Evolutionary conservation across 352 stramenopile genomes (phyloP).

Genomic region (Phytopythium chamaehyphon): DNA sequence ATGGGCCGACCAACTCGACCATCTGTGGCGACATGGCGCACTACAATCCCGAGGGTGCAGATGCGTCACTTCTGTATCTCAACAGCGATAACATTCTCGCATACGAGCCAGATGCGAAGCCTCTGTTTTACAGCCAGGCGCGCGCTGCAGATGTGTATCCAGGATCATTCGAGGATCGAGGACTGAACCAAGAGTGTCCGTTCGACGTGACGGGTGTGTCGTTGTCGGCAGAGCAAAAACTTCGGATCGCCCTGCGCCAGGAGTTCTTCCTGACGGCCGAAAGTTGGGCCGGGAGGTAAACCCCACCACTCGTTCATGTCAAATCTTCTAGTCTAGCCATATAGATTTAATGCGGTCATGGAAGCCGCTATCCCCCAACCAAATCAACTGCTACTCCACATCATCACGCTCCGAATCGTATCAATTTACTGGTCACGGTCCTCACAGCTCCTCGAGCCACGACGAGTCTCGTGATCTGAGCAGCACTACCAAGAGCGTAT

Average conservation of each 20-base stretch:
- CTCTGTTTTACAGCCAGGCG: slow-evolving; percentile 44
- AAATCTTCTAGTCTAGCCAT: too few species aligned
- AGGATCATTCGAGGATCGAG: slow-evolving; percentile 19
- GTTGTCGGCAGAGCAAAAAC: slow-evolving; percentile 10
- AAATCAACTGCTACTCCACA: too few species aligned
- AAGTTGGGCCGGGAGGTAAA: too few species aligned
- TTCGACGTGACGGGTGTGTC: slow-evolving; percentile 42
- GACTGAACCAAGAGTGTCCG: slow-evolving; percentile 44
- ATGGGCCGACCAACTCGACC: slow-evolving; percentile 23
- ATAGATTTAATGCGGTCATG: too few species aligned
- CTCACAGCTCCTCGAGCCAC: too few species aligned
- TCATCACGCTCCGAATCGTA: too few species aligned
- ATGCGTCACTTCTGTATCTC: slow-evolving; percentile 41
- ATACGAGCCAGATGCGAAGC: slow-evolving; percentile 33
- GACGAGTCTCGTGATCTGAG: too few species aligned
- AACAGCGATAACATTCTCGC: slow-evolving; percentile 63
- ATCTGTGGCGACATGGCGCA: slow-evolving; percentile 58
- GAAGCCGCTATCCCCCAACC: too few species aligned
- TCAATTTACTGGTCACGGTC: too few species aligned
- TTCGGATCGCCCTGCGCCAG: slow-evolving; percentile 14
- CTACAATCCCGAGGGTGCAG: slow-evolving; percentile 38
- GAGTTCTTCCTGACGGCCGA: slow-evolving; percentile 31
- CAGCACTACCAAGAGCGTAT: too few species aligned
- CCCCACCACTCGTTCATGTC: too few species aligned
- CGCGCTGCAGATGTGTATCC: slow-evolving; percentile 42